Base-by-base conservation (phyloP, 164 flowering plant genomes). In the Warburgia ugandensis region DNA sequence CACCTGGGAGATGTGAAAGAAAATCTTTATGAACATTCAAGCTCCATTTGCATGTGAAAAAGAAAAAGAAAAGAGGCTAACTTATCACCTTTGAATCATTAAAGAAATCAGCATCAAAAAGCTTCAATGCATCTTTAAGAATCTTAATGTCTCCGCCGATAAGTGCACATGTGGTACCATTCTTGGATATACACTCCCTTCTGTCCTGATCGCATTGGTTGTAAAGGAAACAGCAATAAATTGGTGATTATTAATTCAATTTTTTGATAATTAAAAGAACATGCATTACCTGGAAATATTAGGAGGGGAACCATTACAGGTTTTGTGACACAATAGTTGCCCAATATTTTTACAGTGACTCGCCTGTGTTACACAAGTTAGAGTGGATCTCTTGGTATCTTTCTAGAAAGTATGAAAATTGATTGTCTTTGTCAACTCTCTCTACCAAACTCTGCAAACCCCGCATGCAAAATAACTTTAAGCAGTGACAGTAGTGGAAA, bases 21-120 rank as follows among this genome's bases (percentile, higher is more conserved):
- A 14, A 12, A 12, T 13, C 12, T 17, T n/a, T 35, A 16, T 26
- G 14, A 23, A 44, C 16, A 25, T 28, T 6, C 14, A 12, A 56
- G 32, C 31, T 28, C 2, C 6, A 17, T 7, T 25, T 25, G 37
- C 23, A 25, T 21, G n/a, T 41, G 11, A n/a, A 37, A 57, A 16
- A 16, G 30, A n/a, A 2, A 36, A n/a, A 8, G 21, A 2, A 45
- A 50, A 23, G 16, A 6, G 26, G 25, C 31, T 4, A 21, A 22
- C 11, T 23, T 21, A 7, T 48, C 49, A 90, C 95, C 86, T 86
- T 68, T 3, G 61, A 36, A 41, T 79, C 71, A 56, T 49, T 69
- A 65, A 90, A 84, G 68, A 82, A 77, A 38, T 65, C 63, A 27
- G 86, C 78, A 71, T 80, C 94, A 29, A 79, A 42, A 32, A 80